Conservation (phyloP, 208 protist species). For the Acanthamoeba royreba region DNA sequence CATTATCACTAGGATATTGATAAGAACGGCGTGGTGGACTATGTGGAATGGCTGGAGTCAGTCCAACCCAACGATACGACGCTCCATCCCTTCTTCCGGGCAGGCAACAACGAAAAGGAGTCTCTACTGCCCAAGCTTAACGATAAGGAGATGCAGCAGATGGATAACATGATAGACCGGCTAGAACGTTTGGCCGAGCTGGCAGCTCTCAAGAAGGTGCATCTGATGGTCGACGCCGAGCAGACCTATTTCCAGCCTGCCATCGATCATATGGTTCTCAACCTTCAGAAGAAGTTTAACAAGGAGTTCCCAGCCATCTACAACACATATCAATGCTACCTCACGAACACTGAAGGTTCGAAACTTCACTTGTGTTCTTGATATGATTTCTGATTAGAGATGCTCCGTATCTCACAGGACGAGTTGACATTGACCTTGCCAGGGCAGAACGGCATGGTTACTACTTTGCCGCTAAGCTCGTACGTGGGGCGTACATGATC, state of each 20-base stretch:
- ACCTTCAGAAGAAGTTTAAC: slow-evolving; percentile 90
- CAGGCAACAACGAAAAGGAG: background rate
- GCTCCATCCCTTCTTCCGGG: background rate
- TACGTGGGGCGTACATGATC: slow-evolving; percentile 94
- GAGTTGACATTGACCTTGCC: slow-evolving; percentile 87
- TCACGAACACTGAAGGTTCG: slow-evolving; percentile 81
- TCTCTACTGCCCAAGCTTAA: slow-evolving; percentile 72
- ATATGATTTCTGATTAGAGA: too few relatives aligned
- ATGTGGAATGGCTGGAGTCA: slow-evolving; percentile 84
- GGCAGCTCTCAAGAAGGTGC: background rate
- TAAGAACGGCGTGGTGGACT: slow-evolving; percentile 84
- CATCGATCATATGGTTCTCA: slow-evolving; percentile 89
- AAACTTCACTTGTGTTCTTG: too few relatives aligned
- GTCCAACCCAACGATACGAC: slow-evolving; percentile 28
- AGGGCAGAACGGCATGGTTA: slow-evolving; percentile 82
- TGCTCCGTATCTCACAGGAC: too few relatives aligned
- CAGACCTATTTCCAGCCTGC: slow-evolving; percentile 91
- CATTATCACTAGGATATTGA: slow-evolving; percentile 83
- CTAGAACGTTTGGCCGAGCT: background rate
- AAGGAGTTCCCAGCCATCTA: slow-evolving; percentile 87
- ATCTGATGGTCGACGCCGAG: slow-evolving; percentile 91
- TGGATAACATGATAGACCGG: slow-evolving; percentile 58
- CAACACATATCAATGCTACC: slow-evolving; percentile 97
- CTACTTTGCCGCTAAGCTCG: slow-evolving; percentile 92
- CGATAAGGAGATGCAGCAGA: slow-evolving; percentile 81